Conservation (phyloP, 2,329 filamentous ascomycete species). For the Fusarium kyushuense region DNA sequence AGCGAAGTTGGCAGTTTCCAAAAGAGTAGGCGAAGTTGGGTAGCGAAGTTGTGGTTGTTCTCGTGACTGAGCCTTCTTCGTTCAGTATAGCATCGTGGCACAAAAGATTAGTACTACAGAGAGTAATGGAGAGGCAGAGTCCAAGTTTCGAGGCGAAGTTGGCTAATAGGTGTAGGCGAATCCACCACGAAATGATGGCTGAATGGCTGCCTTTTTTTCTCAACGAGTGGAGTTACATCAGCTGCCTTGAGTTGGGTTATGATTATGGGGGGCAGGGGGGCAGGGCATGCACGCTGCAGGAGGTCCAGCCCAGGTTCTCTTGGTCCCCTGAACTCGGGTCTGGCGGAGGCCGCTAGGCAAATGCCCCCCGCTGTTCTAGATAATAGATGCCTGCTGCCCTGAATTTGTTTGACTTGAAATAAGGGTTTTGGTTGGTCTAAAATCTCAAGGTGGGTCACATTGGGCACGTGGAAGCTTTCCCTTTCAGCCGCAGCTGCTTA, state of each 20-base stretch:
- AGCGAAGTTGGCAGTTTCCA: constrained; percentile 11
- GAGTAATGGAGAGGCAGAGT: constrained; percentile 39
- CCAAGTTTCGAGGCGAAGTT: constrained; percentile 37
- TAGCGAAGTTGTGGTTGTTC: constrained; percentile 7
- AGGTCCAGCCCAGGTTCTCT: constrained; percentile 9
- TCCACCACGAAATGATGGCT: constrained; percentile 31
- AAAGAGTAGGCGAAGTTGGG: constrained; percentile 14
- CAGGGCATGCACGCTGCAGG: constrained; percentile 17
- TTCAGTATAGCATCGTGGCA: constrained; percentile 46
- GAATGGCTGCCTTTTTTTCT: constrained; percentile 31
- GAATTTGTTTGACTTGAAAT: constrained; percentile 15
- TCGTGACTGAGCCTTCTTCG: constrained; percentile 27
- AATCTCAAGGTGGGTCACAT: constrained; percentile 27
- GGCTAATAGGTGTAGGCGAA: constrained; percentile 10
- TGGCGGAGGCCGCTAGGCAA: constrained; percentile 28
- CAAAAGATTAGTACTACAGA: constrained; percentile 13
- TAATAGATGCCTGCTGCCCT: constrained; percentile 21
- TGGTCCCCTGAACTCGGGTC: constrained; percentile 19
- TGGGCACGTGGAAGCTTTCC: constrained; percentile 42
- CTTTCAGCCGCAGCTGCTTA: constrained; percentile 39
- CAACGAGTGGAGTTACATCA: constrained; percentile 42
- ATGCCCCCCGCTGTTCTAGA: constrained; percentile 3
- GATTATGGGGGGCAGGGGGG: constrained; percentile 1
- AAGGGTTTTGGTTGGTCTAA: constrained; percentile 24
- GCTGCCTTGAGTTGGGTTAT: constrained; percentile 14